These are phyloP conservation scores for Crinitomyces ghanaensis DNA, from an alignment of 805 yeast species.

Conservation along the genomic window DNA sequence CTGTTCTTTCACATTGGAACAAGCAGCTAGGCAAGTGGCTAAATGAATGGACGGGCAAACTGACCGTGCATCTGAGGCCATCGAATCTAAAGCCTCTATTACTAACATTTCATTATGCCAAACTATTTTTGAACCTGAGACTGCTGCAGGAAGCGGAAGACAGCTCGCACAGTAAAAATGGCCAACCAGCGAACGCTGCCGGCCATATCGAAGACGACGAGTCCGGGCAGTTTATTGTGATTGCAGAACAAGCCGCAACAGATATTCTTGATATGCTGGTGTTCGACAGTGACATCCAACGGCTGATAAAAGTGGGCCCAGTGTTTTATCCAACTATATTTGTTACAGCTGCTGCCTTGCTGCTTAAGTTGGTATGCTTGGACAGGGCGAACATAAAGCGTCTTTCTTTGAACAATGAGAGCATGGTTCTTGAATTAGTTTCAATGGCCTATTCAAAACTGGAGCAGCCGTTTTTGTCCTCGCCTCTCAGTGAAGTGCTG, in stretches of 20 bases:
- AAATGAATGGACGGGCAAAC: conserved; percentile 15
- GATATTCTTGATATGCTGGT: conserved; percentile 14
- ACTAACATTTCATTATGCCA: conserved; percentile 17
- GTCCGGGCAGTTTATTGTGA: conserved; percentile 5
- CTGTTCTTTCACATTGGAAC: conserved; percentile 13
- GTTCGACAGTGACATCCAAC: conserved; percentile 14
- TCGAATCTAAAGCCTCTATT: conserved; percentile 16
- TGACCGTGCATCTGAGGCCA: conserved; percentile 13
- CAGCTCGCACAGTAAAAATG: too few relatives aligned
- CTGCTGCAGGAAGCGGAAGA: conserved; percentile 10
- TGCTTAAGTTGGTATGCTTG: conserved; percentile 13
- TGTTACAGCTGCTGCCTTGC: conserved; percentile 16
- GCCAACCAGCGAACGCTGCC: not conserved
- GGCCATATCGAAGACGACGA: too few relatives aligned
- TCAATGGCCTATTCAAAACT: conserved; percentile 6
- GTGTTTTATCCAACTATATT: conserved; percentile 17
- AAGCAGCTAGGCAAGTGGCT: conserved; percentile 16
- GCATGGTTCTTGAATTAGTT: conserved; percentile 4
- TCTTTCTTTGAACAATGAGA: conserved; percentile 7
- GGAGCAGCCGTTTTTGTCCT: not conserved
- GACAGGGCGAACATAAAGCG: conserved; percentile 5
- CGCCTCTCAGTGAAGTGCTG: conserved; percentile 6
- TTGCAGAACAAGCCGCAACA: conserved; percentile 16
- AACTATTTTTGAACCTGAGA: conserved; percentile 13
- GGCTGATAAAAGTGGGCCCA: conserved; percentile 14